These are phyloP conservation scores for Vicia sativa DNA, from an alignment of 306 rosid genomes.

Conservation along the genomic window DNA sequence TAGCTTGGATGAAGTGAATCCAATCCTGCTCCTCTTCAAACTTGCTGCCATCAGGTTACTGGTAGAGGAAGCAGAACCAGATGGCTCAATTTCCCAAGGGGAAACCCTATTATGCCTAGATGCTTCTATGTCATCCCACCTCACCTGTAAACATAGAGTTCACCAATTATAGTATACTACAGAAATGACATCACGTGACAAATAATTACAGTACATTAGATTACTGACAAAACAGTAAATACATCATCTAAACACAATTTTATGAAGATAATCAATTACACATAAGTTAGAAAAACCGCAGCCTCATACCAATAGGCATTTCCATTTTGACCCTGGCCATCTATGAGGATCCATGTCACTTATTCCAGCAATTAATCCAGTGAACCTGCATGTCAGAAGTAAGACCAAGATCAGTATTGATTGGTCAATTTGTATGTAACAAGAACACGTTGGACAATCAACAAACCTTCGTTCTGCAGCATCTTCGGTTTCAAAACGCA, in stretches of 20 bases:
- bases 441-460: constrained; percentile 15
- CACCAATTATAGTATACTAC: not conserved
- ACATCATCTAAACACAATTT: not conserved
- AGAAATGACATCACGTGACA: not conserved
- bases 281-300: not conserved
- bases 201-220: not conserved
- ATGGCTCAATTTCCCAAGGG: constrained; percentile 97
- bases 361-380: constrained; percentile 77
- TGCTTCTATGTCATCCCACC: constrained; percentile 89
- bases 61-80: constrained; percentile 68
- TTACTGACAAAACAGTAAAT: too few relatives aligned
- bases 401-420: not conserved
- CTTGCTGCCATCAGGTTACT: constrained; percentile 64
- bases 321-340: constrained; percentile 96
- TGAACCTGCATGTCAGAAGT: constrained; percentile 54
- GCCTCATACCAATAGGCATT: constrained; percentile 65
- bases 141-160: constrained; percentile 54
- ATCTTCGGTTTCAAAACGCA: constrained; percentile 92
- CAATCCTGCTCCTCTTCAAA: constrained; percentile 84
- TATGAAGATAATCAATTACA: not conserved
- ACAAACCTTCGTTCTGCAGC: constrained; percentile 83
- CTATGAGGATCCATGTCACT: constrained; percentile 75
- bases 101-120: constrained; percentile 87
- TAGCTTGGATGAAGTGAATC: constrained; percentile 53
- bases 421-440: not conserved